Evolutionary conservation across 805 yeast genomes (phyloP), one percentile per base, ranked within the genome.

Genomic region (Schwanniomyces vanrijiae): DNA sequence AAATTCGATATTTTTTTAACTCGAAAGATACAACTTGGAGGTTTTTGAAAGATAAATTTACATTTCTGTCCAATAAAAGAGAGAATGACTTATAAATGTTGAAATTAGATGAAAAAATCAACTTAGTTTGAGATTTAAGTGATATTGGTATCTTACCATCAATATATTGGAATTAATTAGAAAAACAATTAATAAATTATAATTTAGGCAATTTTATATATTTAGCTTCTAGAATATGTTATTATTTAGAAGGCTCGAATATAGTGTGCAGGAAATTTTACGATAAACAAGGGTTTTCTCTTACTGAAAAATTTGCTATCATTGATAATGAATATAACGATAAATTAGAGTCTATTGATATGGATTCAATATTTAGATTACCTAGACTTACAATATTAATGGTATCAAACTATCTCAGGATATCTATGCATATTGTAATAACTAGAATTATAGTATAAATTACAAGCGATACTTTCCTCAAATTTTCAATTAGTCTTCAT

Each of bases 121-220:
- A 62, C 39, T 59, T 67, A 37, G 62, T 80, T 44, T 82, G 86
- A 85, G 82, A 82, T 58, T 67, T 82, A 51, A 71, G 77, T 40
- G 85, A 82, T 58, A 69, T 82, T 44, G 85, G 85, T 37, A 80
- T 82, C 20, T 66, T 78, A 38, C 83, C 84, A 6, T 60, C 72
- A 35, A 82, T 82, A 65, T 68, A 82, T 57, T 86, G 86, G 44
- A 78, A 77, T 55, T 84, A 85, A 19, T 69, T 79, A 53, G 83
- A 83, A 29, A 70, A 80, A 57, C 64, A 71, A 49, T 65, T 82
- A 49, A 65, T 81, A 43, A 77, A 80, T 50, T 72, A 69, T 58
- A 80, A 77, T 44, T 68, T 79, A 45, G 75, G 76, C 37, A 68
- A 76, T 49, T 78, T 65, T 57, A 66, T 77, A 49, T 69, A 65